These are phyloP conservation scores for Mychonastes homosphaera DNA, from an alignment of 139 green algal genomes.

Conservation along the genomic window DNA sequence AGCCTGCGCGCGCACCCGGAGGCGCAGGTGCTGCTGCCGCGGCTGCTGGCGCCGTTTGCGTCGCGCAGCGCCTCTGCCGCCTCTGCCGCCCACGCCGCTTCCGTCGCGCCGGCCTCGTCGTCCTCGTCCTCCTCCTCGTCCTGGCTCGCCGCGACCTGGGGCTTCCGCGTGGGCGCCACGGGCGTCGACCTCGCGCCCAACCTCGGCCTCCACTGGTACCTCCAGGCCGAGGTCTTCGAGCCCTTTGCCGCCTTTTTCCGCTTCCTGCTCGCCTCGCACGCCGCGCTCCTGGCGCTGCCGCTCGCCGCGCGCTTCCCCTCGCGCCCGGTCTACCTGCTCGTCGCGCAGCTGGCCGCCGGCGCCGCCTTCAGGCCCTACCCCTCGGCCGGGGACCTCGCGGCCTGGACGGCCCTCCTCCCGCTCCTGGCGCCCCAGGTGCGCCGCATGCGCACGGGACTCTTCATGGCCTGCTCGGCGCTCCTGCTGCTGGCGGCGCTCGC, in stretches of 20 bases:
- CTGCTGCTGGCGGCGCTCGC: slow-evolving; percentile 42
- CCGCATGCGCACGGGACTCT: slow-evolving; percentile 20
- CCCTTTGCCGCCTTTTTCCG: slow-evolving; percentile 36
- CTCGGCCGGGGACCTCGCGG: slow-evolving; percentile 38
- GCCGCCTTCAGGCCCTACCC: slow-evolving; percentile 54
- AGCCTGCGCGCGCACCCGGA: slow-evolving; percentile 7
- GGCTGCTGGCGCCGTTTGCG: neutral
- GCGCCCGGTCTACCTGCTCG: slow-evolving; percentile 35
- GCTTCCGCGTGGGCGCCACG: slow-evolving; percentile 24
- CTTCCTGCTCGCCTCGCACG: slow-evolving; percentile 42
- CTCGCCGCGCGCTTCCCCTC: slow-evolving; percentile 40
- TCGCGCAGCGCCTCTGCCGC: too few relatives aligned
- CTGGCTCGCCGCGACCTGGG: slow-evolving; percentile 13
- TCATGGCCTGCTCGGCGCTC: slow-evolving; percentile 45
- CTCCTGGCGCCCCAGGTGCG: slow-evolving; percentile 27
- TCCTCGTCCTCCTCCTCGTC: too few relatives aligned
- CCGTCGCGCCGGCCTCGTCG: too few relatives aligned
- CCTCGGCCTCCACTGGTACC: slow-evolving; percentile 66
- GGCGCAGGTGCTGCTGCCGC: neutral
- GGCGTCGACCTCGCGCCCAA: slow-evolving; percentile 52
- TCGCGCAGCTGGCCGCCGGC: slow-evolving; percentile 35
- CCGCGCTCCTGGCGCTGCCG: slow-evolving; percentile 29
- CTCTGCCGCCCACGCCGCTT: too few relatives aligned
- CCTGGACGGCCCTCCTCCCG: slow-evolving; percentile 42
- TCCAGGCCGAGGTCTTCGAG: slow-evolving; percentile 61